These are phyloP conservation scores for Penicillium chermesinum DNA, from an alignment of 495 filamentous ascomycete genomes.

Conservation along the genomic window DNA sequence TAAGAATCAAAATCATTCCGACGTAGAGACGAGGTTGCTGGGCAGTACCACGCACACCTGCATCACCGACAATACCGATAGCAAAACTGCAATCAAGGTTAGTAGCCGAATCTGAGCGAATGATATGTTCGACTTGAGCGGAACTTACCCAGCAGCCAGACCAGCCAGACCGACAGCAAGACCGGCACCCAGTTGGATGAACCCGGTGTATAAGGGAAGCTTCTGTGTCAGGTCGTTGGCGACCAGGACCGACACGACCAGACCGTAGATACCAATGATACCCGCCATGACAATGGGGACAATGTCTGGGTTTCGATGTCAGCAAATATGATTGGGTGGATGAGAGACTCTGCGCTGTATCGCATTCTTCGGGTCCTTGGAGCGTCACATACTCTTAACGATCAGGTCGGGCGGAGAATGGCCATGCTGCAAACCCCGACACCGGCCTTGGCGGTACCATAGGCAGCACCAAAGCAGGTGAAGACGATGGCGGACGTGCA, in stretches of 20 bases:
- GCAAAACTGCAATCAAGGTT: slow-evolving; percentile 58
- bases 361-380: not conserved
- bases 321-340: slow-evolving; percentile 8
- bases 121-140: not conserved
- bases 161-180: slow-evolving; percentile 93
- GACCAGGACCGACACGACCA: slow-evolving; percentile 97
- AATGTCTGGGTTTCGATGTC: slow-evolving; percentile 63
- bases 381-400: slow-evolving; percentile 82
- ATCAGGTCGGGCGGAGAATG: slow-evolving; percentile 97
- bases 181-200: slow-evolving; percentile 97
- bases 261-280: slow-evolving; percentile 99
- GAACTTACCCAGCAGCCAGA: slow-evolving; percentile 81
- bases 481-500: slow-evolving; percentile 98
- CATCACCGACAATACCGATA: slow-evolving; percentile 98
- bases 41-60: slow-evolving; percentile 95
- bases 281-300: slow-evolving; percentile 99
- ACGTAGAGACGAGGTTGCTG: slow-evolving; percentile 97
- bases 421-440: slow-evolving; percentile 98
- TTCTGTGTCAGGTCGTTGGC: slow-evolving; percentile 84
- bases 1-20: slow-evolving; percentile 99
- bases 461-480: slow-evolving; percentile 97
- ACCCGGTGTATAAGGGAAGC: slow-evolving; percentile 82
- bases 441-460: slow-evolving; percentile 98
- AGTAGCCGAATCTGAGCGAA: slow-evolving; percentile 7
- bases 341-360: not conserved